Conservation (phyloP, 169 alveolate species). For the Besnoitia besnoiti region DNA sequence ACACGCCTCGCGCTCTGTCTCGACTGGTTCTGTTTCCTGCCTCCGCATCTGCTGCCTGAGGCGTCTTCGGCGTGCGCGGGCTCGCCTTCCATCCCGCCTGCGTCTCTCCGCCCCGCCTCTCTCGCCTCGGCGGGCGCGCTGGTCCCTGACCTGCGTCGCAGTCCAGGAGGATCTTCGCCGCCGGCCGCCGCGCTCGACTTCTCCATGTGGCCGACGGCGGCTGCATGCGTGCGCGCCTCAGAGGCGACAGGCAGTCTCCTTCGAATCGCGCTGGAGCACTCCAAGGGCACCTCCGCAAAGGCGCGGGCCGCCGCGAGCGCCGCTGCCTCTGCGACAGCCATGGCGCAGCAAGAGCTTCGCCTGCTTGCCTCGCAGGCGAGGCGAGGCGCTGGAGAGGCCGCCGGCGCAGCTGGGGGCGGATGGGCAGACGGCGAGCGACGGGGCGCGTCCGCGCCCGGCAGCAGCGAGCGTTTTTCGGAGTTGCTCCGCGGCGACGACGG, state of each 20-base stretch:
- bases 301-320: neutral
- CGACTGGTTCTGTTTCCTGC: constrained; percentile 33
- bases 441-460: neutral
- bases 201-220: neutral
- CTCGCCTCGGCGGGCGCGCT: neutral
- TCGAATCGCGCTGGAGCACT: neutral
- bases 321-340: neutral
- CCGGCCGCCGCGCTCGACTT: too few species aligned
- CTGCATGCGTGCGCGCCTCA: neutral
- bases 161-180: too few species aligned
- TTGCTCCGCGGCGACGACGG: neutral
- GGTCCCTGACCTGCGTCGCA: neutral
- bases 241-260: neutral
- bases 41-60: constrained; percentile 11
- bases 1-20: constrained; percentile 14
- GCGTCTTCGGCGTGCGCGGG: neutral
- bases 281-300: neutral
- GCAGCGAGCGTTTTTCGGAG: neutral
- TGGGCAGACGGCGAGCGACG: neutral
- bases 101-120: neutral
- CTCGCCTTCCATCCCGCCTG: neutral
- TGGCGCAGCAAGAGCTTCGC: neutral
- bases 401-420: too few species aligned
- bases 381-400: neutral
- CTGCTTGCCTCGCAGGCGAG: neutral